Evolutionary conservation across 2,329 filamentous ascomycete genomes (phyloP).

Genomic region (Pseudogymnoascus sp.): DNA sequence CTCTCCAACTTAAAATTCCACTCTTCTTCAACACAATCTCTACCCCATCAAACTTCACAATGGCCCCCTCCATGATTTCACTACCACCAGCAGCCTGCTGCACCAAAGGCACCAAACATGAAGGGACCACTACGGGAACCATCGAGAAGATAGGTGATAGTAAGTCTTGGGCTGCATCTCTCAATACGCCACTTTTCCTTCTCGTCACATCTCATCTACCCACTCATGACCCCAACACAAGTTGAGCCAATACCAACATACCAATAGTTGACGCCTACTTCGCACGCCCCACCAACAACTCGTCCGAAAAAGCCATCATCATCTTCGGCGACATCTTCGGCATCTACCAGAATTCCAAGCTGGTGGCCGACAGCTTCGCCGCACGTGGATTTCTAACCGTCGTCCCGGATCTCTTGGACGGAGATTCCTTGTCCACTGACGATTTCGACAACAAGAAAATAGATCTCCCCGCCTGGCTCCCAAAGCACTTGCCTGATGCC

Average conservation of each 20-base stretch:
- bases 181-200: neutral
- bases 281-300: neutral
- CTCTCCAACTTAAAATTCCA: neutral
- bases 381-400: slow-evolving; percentile 46
- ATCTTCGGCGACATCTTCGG: slow-evolving; percentile 27
- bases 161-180: slow-evolving; percentile 5
- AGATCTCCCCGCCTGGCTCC: neutral
- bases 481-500: neutral
- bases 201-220: neutral
- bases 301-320: slow-evolving; percentile 29
- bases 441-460: slow-evolving; percentile 35
- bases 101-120: neutral
- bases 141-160: slow-evolving; percentile 12
- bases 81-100: slow-evolving; percentile 8
- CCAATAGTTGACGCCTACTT: slow-evolving; percentile 11
- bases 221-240: neutral
- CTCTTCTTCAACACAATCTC: neutral
- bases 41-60: neutral
- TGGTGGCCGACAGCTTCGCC: slow-evolving; percentile 69
- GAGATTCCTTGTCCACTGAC: slow-evolving; percentile 49
- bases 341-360: slow-evolving; percentile 49
- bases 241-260: neutral
- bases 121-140: slow-evolving; percentile 2
- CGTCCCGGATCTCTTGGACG: slow-evolving; percentile 64
- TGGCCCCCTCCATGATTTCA: neutral